A percentile compares a stretch with the other conserved stretches of the same genome.
phyloP scores from a whole-genome alignment of 345 rosid genomes.

The Syzygium grande region DNA sequence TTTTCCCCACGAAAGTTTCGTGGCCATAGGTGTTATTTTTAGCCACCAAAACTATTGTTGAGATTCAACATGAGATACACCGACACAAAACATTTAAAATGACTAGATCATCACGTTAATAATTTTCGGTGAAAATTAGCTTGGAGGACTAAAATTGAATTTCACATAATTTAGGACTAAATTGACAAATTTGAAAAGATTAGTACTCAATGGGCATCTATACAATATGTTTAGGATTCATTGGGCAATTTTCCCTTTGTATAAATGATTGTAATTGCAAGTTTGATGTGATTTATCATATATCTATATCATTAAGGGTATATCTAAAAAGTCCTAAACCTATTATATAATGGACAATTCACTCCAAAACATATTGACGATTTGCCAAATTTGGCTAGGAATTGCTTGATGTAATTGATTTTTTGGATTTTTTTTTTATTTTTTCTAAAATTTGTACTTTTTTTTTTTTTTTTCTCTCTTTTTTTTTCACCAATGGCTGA shows the following conservation, averaged over 20 bases:
- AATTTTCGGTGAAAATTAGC: no score
- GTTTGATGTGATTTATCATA: neutral
- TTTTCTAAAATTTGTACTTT: no score
- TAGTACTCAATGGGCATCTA: no score
- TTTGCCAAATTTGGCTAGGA: neutral
- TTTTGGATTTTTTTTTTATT: no score
- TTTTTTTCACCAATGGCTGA: neutral
- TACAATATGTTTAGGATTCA: no score
- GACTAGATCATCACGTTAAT: no score
- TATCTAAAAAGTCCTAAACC: neutral
- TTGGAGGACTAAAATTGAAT: no score
- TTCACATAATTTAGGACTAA: no score
- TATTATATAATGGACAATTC: neutral
- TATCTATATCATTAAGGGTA: neutral
- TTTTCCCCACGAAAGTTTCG: neutral
- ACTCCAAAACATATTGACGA: neutral
- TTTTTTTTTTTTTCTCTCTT: neutral
- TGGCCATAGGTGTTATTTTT: neutral
- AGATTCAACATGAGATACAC: neutral
- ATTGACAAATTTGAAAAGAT: no score
- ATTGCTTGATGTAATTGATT: no score
- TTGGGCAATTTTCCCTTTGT: neutral
- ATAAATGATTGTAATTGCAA: neutral
- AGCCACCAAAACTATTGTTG: neutral
- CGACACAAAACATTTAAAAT: no score